Percentiles rank a stretch among this genome's conserved stretches.
These are phyloP conservation scores for Hansenula sp. DNA, from an alignment of 1,139 yeast species.

Conservation along the genomic window DNA sequence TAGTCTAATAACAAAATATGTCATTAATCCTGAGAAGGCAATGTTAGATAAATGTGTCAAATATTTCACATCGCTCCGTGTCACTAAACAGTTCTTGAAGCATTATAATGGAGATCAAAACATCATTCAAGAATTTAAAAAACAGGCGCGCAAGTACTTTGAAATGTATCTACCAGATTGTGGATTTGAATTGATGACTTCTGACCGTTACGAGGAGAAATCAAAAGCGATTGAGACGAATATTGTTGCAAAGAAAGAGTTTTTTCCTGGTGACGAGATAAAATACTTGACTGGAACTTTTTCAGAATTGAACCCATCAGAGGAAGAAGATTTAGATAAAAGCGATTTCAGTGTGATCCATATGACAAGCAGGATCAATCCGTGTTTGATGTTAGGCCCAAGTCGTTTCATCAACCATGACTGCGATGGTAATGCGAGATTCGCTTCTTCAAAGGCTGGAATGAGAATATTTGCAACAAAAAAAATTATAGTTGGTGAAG, in stretches of 20 bases:
- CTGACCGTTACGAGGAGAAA: constrained; percentile 34
- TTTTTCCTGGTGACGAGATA: constrained; percentile 31
- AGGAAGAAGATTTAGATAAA: constrained; percentile 26
- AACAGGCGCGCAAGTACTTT: constrained; percentile 34
- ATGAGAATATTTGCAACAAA: constrained; percentile 32
- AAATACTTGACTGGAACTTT: constrained; percentile 35
- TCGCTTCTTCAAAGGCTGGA: constrained; percentile 27
- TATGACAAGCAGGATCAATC: constrained; percentile 28
- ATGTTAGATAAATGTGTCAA: constrained; percentile 20
- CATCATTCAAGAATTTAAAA: constrained; percentile 28
- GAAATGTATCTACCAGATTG: constrained; percentile 32
- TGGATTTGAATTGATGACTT: constrained; percentile 38
- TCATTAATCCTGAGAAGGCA: constrained; percentile 13
- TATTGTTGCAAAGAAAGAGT: constrained; percentile 32
- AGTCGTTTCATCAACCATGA: constrained; percentile 45
- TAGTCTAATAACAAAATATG: constrained; percentile 13
- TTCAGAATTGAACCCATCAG: constrained; percentile 31
- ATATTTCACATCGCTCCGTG: constrained; percentile 25
- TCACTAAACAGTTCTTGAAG: constrained; percentile 26
- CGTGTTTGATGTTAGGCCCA: constrained; percentile 44
- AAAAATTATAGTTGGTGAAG: constrained; percentile 38
- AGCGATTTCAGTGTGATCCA: constrained; percentile 40
- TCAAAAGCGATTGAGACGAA: constrained; percentile 33
- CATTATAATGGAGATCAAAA: constrained; percentile 18
- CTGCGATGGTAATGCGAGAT: constrained; percentile 38